Percentiles rank a stretch among this genome's conserved stretches.
phyloP scores from a whole-genome alignment of 2,329 filamentous ascomycete genomes.

The Fusarium sp. region DNA sequence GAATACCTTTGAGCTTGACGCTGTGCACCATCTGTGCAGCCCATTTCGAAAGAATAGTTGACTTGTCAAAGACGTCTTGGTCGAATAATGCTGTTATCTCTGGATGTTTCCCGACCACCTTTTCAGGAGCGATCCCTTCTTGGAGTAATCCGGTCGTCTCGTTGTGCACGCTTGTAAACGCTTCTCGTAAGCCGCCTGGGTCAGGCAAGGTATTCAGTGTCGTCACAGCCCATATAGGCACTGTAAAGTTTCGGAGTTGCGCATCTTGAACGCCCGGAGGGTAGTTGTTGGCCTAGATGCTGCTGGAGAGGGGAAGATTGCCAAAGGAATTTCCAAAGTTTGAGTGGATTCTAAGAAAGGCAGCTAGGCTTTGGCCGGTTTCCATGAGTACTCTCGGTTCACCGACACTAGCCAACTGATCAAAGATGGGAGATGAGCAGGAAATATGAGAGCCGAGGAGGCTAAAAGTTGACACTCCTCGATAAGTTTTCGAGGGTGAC shows the following conservation, averaged over 20 bases:
- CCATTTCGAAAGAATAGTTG: conserved; percentile 20
- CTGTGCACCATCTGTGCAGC: conserved; percentile 28
- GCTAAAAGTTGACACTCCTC: not conserved
- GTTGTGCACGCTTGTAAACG: not conserved
- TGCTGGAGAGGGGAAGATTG: conserved; percentile 4
- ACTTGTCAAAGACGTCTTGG: conserved; percentile 6
- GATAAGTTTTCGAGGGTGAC: not conserved
- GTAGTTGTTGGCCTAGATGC: conserved; percentile 7
- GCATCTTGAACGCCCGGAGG: not conserved
- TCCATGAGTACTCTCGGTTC: not conserved
- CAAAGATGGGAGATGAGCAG: accelerated
- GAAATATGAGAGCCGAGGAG: not conserved
- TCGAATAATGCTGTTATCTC: conserved; percentile 22
- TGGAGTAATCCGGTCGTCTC: not conserved
- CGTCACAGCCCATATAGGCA: not conserved
- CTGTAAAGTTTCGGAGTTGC: conserved; percentile 7
- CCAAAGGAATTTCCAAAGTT: conserved; percentile 8
- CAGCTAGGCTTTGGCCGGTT: accelerated
- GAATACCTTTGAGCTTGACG: conserved; percentile 15
- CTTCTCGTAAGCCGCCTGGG: conserved; percentile 2
- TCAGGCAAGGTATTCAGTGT: conserved; percentile 13
- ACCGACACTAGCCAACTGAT: accelerated
- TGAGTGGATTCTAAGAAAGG: accelerated
- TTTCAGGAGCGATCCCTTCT: accelerated
- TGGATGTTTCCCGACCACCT: not conserved